Conservation (phyloP, 495 filamentous ascomycete genomes). For the Penicillium manginii region DNA sequence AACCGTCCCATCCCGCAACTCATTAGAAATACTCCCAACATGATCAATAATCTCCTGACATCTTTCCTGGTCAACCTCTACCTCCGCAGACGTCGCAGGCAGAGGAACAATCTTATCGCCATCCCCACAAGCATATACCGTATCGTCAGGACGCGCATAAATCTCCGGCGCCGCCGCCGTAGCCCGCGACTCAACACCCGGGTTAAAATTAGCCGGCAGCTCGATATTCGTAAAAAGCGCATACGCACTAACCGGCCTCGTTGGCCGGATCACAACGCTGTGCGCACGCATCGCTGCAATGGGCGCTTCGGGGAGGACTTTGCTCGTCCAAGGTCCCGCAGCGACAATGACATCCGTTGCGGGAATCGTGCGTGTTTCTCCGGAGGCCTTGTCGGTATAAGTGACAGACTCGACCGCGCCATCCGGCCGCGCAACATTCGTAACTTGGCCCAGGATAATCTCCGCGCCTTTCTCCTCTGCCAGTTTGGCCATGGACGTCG, state of each 20-base stretch:
- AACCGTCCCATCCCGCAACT: constrained; percentile 75
- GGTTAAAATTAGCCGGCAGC: constrained; percentile 64
- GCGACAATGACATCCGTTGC: constrained; percentile 84
- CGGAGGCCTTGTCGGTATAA: constrained; percentile 70
- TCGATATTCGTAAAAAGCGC: constrained; percentile 90
- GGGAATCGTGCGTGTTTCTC: constrained; percentile 59
- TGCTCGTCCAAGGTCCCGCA: constrained; percentile 88
- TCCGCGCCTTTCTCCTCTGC: constrained; percentile 75
- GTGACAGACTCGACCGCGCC: constrained; percentile 67
- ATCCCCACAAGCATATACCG: constrained; percentile 93
- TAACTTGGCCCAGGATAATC: constrained; percentile 69
- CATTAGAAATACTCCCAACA: constrained; percentile 74
- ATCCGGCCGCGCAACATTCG: constrained; percentile 59
- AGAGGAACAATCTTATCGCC: constrained; percentile 78
- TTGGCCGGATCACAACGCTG: constrained; percentile 80
- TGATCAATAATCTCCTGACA: constrained; percentile 91
- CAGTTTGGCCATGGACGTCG: constrained; percentile 80
- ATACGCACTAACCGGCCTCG: constrained; percentile 78
- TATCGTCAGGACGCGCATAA: constrained; percentile 84
- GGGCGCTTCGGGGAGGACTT: constrained; percentile 72
- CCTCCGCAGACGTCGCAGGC: constrained; percentile 74
- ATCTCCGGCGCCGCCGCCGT: constrained; percentile 84
- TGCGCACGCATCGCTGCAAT: constrained; percentile 85
- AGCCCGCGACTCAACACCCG: constrained; percentile 52
- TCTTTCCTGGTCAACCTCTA: constrained; percentile 72